Base-by-base conservation (phyloP, 169 alveolate species). In the Miamiensis avidus region DNA sequence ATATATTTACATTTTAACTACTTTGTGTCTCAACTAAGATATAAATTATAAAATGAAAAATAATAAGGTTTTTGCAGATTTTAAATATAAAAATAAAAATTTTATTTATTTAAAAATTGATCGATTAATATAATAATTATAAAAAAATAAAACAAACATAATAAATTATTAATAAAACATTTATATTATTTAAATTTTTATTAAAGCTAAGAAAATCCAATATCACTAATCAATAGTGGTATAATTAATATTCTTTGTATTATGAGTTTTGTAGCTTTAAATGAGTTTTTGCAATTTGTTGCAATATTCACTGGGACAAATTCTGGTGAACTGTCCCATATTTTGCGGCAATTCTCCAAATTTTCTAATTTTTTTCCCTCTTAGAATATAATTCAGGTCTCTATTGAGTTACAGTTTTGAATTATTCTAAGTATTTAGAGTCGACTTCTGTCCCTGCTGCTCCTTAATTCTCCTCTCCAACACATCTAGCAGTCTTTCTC, bases 331-430 rank as follows among this genome's bases (percentile, higher is more conserved):
- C 74, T 94, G 91, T 32, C 98, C 98, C 94, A 95, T 89, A 29
- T 89, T 84, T 75, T 88, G 84, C 0, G 98, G 98, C 33, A 89
- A 82, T 83, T 95, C 96, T 34, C 97, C 98, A 90, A 78, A 92
- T 49, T 88, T 88, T 49, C 97, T 82, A 0, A 95, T 92, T 0
- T 79, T 87, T 88, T 89, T 73, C 25, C 97, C 97, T 73, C 83
- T 86, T 34, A 95, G 89, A 33, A 95, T 94, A 81, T 93, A 92
- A 64, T 94, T 93, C 28, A 95, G 82, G 78, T 95, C 98, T 34
- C 91, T 89, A 83, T 94, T 92, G 78, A 95, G 34, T 49, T 89
- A 87, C 69, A 89, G 83, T 81, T 86, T 92, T 0, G 93, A 92
- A 73, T 93, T 83, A 83, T 92, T 91, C 49, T 89, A 81, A 34